Evolutionary conservation across 176 grass and related monocot species (phyloP).

Genomic region (Lolium multiflorum): DNA sequence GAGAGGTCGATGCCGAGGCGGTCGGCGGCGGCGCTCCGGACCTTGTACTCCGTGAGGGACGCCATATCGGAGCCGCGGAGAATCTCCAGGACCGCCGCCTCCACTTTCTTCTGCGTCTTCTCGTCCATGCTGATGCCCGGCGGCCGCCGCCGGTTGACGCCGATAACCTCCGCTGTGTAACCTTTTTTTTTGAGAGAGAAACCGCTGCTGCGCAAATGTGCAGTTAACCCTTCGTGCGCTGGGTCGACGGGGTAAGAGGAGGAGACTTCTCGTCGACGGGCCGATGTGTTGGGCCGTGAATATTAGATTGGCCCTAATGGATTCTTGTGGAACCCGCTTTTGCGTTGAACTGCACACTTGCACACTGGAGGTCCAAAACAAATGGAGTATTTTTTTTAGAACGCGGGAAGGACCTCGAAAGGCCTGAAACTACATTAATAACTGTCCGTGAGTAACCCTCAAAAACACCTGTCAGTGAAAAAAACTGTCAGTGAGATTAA

Average conservation of each 20-base stretch:
- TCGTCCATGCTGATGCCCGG: constrained; percentile 51
- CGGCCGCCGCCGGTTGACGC: background rate
- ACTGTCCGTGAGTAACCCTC: no score
- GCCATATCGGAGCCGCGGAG: constrained; percentile 69
- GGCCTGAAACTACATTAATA: no score
- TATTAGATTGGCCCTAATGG: background rate
- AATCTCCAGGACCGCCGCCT: constrained; percentile 76
- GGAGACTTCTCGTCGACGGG: background rate
- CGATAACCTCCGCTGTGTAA: background rate
- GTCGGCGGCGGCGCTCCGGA: constrained; percentile 63
- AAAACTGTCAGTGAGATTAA: no score
- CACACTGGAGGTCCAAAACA: no score
- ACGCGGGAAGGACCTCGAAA: no score
- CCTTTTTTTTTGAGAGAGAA: background rate
- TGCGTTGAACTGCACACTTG: no score
- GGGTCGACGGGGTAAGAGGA: background rate
- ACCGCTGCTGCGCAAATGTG: background rate
- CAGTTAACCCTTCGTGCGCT: background rate
- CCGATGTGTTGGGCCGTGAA: background rate
- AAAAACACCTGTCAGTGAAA: no score
- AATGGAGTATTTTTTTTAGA: no score
- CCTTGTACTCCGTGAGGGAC: constrained; percentile 67
- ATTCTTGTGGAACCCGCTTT: background rate
- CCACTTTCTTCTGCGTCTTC: constrained; percentile 61
- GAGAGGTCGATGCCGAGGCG: constrained; percentile 83